A percentile compares a stretch with the other conserved stretches of the same genome.
Evolutionary conservation across 441 rosid genomes (phyloP).

Genomic region (Flueggea neowawraea): DNA sequence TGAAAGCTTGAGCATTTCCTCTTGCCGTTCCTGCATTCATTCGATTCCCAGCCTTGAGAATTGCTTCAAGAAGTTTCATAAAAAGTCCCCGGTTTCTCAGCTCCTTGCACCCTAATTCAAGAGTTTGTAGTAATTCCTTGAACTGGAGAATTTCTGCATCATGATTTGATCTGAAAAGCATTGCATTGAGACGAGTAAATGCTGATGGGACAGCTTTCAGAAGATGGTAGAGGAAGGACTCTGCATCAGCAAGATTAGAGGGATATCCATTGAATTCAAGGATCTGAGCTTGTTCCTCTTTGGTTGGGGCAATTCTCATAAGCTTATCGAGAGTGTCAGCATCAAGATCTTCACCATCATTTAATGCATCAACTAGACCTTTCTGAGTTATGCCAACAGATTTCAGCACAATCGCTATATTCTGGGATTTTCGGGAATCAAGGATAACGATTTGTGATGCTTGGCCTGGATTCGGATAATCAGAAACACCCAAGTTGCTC

Average conservation of each 20-base stretch:
- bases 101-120: constrained; percentile 71
- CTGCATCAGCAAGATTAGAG: constrained; percentile 64
- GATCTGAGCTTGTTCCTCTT: constrained; percentile 61
- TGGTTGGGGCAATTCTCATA: constrained; percentile 60
- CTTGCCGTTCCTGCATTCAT: constrained; percentile 95
- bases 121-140: constrained; percentile 44
- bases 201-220: constrained; percentile 76
- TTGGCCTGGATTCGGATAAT: constrained; percentile 18
- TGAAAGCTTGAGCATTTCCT: constrained; percentile 93
- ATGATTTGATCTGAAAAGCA: constrained; percentile 69
- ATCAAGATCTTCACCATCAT: constrained; percentile 52
- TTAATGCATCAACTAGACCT: constrained; percentile 53
- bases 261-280: constrained; percentile 56
- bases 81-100: constrained; percentile 75
- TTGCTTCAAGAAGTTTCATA: constrained; percentile 84
- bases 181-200: constrained; percentile 57
- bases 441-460: constrained; percentile 52
- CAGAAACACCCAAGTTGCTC: constrained; percentile 13
- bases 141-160: constrained; percentile 51
- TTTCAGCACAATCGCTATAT: constrained; percentile 75
- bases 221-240: constrained; percentile 66
- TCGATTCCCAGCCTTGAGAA: constrained; percentile 90
- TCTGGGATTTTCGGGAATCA: constrained; percentile 75
- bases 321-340: constrained; percentile 80
- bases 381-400: constrained; percentile 52